Evolutionary conservation across 176 grass and related monocot genomes (phyloP).

Genomic region (Oryza longistaminata): DNA sequence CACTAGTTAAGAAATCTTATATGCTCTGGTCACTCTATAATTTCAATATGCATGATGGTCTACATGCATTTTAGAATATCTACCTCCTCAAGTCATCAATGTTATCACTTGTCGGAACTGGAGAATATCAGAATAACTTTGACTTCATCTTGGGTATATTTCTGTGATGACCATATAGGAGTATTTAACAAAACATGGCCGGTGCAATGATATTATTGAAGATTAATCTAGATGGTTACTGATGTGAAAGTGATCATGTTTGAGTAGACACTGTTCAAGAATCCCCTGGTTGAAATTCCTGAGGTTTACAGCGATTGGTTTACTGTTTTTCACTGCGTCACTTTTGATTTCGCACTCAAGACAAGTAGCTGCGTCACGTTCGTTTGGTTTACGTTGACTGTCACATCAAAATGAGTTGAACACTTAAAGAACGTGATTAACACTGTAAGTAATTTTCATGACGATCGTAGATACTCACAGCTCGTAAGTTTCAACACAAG

Average conservation of each 20-base stretch:
- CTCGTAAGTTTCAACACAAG: conserved; percentile 3
- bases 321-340: conserved; percentile 12
- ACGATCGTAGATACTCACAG: conserved; percentile 12
- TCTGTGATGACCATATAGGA: conserved; percentile 15
- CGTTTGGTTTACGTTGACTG: not conserved
- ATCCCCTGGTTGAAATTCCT: conserved; percentile 18
- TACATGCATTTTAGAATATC: conserved; percentile 23
- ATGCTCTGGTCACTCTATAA: conserved; percentile 14
- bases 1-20: not conserved
- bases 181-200: conserved; percentile 39
- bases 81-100: conserved; percentile 27
- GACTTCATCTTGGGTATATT: conserved; percentile 20
- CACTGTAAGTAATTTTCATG: conserved; percentile 29
- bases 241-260: conserved; percentile 1
- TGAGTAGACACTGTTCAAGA: not conserved
- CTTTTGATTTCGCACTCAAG: not conserved
- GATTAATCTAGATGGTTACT: conserved; percentile 5
- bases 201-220: conserved; percentile 40
- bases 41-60: conserved; percentile 7
- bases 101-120: conserved; percentile 29
- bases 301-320: conserved; percentile 19
- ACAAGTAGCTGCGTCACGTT: not conserved
- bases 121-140: not conserved
- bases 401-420: conserved; percentile 15
- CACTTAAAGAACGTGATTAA: conserved; percentile 17